A percentile compares a stretch with the other conserved stretches of the same genome.
Evolutionary conservation across 2,329 filamentous ascomycete genomes (phyloP).

Genomic region (Penicillium griseofulvum): DNA sequence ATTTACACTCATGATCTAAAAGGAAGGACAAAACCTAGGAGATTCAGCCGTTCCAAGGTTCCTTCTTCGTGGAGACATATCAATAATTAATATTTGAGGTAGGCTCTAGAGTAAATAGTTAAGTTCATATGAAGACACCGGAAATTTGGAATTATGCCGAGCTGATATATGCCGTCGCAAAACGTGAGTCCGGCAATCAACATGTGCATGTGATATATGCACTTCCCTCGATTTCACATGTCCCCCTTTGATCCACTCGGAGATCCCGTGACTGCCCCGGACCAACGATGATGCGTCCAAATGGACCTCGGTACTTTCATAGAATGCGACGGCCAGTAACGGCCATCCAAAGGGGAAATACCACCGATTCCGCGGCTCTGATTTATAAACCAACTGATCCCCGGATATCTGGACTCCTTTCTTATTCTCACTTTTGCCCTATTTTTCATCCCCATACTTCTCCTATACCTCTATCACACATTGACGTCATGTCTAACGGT

Average conservation of each 20-base stretch:
- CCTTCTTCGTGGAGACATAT: not conserved
- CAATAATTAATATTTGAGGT: not conserved
- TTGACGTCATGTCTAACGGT: slow-evolving; percentile 46
- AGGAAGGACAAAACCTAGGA: not conserved
- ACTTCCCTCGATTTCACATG: slow-evolving; percentile 10
- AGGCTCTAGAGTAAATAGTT: not conserved
- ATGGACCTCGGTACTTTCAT: slow-evolving; percentile 34
- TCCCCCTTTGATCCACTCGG: not conserved
- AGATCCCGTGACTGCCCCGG: slow-evolving; percentile 29
- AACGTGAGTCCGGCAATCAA: not conserved
- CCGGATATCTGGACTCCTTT: slow-evolving; percentile 2
- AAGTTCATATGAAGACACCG: not conserved
- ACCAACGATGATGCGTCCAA: slow-evolving; percentile 25
- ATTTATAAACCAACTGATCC: slow-evolving; percentile 14
- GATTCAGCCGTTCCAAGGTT: not conserved
- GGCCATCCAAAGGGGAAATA: slow-evolving; percentile 19
- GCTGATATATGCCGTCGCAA: not conserved
- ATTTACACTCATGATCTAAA: too few species aligned
- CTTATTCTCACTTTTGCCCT: not conserved
- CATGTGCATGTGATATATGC: slow-evolving; percentile 4
- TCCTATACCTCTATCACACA: slow-evolving; percentile 11
- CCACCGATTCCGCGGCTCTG: slow-evolving; percentile 10
- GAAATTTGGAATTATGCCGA: not conserved
- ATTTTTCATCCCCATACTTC: not conserved
- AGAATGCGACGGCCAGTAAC: slow-evolving; percentile 11